Percentiles rank a stretch among this genome's conserved stretches.
Conservation (phyloP, 129 eudicot species). For the carrot (Daucus carota) region DH1_v3.0 NC_030388.2:29269501-29270000, state of each 20-base stretch:
- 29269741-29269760: conserved; percentile 57
- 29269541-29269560: conserved; percentile 30
- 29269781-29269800: conserved; percentile 73
- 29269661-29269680: conserved; percentile 14
- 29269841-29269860: conserved; percentile 39
- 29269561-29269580: conserved; percentile 26
- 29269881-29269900: conserved; percentile 33
- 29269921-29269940: conserved; percentile 28
- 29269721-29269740: conserved; percentile 46
- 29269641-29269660: conserved; percentile 48
- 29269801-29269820: conserved; percentile 42
- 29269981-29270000: conserved; percentile 43
- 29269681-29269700: conserved; percentile 12
- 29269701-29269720: conserved; percentile 36
- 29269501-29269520: conserved; percentile 20
- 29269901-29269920: conserved; percentile 21
- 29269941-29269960: conserved; percentile 44
- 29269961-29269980: conserved; percentile 77
- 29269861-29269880: conserved; percentile 22
- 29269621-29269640: conserved; percentile 54
- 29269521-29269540: conserved; percentile 45
- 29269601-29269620: conserved; percentile 31
- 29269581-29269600: conserved; percentile 17
- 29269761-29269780: conserved; percentile 26
- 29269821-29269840: conserved; percentile 58